Conservation (phyloP, 2,329 filamentous ascomycete genomes). For the Tolypocladium guangdongense region DNA sequence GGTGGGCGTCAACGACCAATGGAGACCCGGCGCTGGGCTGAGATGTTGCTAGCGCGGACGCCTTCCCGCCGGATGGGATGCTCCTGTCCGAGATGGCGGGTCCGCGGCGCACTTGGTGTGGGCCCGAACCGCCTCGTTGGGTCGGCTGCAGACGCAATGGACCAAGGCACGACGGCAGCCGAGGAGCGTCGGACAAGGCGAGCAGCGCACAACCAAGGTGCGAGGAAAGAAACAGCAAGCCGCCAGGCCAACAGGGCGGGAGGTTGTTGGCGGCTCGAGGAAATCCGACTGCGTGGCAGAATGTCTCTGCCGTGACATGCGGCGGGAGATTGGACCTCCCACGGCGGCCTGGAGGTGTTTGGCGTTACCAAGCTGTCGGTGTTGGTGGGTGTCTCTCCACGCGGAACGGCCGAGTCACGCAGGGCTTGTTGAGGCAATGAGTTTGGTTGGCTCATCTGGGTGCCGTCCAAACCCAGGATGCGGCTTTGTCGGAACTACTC, state of each 20-base stretch:
- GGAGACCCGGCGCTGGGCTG: no score
- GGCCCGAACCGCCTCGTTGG: neutral
- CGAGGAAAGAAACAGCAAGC: neutral
- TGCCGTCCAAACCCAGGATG: no score
- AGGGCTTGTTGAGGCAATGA: no score
- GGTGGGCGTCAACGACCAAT: neutral
- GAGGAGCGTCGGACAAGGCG: neutral
- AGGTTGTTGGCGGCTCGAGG: neutral
- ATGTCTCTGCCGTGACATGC: no score
- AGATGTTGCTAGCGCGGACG: neutral
- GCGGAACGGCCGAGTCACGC: no score
- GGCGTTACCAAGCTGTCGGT: neutral
- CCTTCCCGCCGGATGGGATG: neutral
- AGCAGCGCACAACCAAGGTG: no score
- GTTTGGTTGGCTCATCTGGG: no score
- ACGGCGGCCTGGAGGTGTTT: neutral
- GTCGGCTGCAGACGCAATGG: neutral
- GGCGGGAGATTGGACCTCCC: no score
- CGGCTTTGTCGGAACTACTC: no score
- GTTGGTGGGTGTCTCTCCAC: neutral
- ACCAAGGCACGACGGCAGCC: neutral
- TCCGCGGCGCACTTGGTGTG: neutral
- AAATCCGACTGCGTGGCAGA: no score
- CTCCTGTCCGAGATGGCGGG: neutral
- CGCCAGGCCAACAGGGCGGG: no score